Base-by-base conservation (phyloP, 768 basidiomycete genomes). In the Ramaria rubella region DNA sequence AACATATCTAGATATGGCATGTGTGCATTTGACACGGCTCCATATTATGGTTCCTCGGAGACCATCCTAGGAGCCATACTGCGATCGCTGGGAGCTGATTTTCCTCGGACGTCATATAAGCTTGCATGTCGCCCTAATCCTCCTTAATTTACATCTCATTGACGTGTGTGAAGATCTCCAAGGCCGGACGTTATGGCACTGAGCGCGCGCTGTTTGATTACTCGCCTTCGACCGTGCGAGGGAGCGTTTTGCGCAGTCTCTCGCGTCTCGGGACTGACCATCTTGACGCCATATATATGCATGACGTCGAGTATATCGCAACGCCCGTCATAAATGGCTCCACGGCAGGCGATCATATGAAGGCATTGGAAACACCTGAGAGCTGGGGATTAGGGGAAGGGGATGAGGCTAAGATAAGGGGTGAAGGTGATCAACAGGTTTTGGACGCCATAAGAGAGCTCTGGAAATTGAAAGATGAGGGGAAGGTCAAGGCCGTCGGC, bases 251-350 rank as follows among this genome's bases (percentile, higher is more conserved):
- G 48, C 80, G 80, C 57, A 89, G 87, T 63, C 72, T 92, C 30
- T 69, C 74, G 42, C 81, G 90, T 21, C 64, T 94, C 56, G 79
- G 85, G 50, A 93, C 91, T 11, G 69, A 75, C 57, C 91, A 93
- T 65, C 75, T 94, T 33, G 92, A 94, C 61, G 73, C 75, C 0
- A 87, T 92, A 0, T 92, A 87, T 65, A 70, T 92, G 29, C 92
- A 94, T 64, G 92, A 94, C 65, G 79, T 88, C 48, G 92, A 94
- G 72, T 90, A 83, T 61, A 79, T 93, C 12, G 78, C 78, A 38
- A 76, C 81, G 2, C 67, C 71, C 34, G 72, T 84, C 40, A 63
- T 72, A 27, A 78, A 84, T 1, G 72, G 72, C 44, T 55, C 55
- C 11, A 65, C 66, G 26, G 76, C 72, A 17, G 88, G 87, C 3